Percentiles rank a stretch among this genome's conserved stretches.
These are phyloP conservation scores for Talaromyces sp. DNA, from an alignment of 2,329 filamentous ascomycete genomes.

Conservation along the genomic window DNA sequence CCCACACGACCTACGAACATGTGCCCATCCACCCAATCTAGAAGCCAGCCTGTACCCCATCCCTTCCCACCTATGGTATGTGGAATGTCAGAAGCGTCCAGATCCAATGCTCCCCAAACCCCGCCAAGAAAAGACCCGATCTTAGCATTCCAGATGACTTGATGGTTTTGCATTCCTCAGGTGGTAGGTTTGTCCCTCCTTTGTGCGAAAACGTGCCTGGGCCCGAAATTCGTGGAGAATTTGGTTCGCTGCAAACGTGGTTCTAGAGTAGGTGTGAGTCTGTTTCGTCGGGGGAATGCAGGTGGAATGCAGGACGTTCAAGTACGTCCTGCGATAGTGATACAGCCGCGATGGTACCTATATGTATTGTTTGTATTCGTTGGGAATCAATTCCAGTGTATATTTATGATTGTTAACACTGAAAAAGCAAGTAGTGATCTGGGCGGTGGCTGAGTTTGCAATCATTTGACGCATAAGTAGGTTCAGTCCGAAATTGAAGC, in stretches of 20 bases:
- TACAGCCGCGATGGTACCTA: not conserved
- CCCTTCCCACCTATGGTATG: too few species aligned
- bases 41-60: not conserved
- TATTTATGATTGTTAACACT: not conserved
- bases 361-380: not conserved
- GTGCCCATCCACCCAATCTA: not conserved
- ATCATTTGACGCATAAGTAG: not conserved
- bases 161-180: not conserved
- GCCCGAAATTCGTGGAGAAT: not conserved
- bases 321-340: not conserved
- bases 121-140: slow-evolving; percentile 3
- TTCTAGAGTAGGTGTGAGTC: not conserved
- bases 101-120: not conserved
- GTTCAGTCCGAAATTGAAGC: not conserved
- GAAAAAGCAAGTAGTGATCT: not conserved
- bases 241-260: not conserved
- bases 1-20: not conserved
- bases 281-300: not conserved
- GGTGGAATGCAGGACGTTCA: not conserved
- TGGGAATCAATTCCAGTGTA: too few species aligned
- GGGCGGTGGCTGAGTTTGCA: not conserved
- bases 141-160: not conserved
- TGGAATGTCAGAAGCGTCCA: not conserved
- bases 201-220: not conserved
- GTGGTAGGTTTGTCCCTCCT: not conserved